Evolutionary conservation across 2,329 filamentous ascomycete genomes (phyloP), one percentile per base, ranked within the genome.

Genomic region (Geosmithia flava): DNA sequence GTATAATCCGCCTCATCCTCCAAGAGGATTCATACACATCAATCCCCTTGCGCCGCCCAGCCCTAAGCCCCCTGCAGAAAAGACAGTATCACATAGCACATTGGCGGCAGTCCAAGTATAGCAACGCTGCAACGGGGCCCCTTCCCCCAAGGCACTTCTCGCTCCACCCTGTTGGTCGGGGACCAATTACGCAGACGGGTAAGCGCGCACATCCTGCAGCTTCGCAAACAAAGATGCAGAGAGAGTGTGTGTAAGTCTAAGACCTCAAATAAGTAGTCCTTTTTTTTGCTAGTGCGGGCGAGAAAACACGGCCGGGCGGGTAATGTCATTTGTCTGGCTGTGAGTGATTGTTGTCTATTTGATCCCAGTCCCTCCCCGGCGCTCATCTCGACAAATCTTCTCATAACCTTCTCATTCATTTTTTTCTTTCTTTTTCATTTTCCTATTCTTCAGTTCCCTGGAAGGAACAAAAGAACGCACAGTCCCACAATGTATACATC

Each of bases 401-500:
- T 37, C 33, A n/a, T n/a, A n/a, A n/a, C n/a, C n/a, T n/a, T n/a
- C n/a, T n/a, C n/a, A n/a, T n/a, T n/a, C n/a, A n/a, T n/a, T n/a
- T n/a, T n/a, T 37, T 11, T 13, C 33, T 37, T 13, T 37, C 33
- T 37, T 13, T 37, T 11, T 37, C 11, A 3, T 11, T 37, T 11
- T 37, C 33, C 33, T 3, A 37, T 16, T 11, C 3, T 11, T 37
- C 33, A 11, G 33, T 27, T 7, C 33, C 13, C 33, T 13, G 15
- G 33, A 11, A 11, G 40, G 20, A 42, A 20, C 3, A 44, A 16
- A 44, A 44, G 42, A 23, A 19, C 20, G 13, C 20, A 20, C 20
- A 11, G 7, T 7, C 19, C 8, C 42, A 44, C 19, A 23, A 49
- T 49, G 47, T 39, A 49, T 37, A 43, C 43, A 45, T 46, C 41